Evolutionary conservation across 2,329 filamentous ascomycete genomes (phyloP), one percentile per base, ranked within the genome.

Genomic region (Plenodomus tracheiphilus): DNA sequence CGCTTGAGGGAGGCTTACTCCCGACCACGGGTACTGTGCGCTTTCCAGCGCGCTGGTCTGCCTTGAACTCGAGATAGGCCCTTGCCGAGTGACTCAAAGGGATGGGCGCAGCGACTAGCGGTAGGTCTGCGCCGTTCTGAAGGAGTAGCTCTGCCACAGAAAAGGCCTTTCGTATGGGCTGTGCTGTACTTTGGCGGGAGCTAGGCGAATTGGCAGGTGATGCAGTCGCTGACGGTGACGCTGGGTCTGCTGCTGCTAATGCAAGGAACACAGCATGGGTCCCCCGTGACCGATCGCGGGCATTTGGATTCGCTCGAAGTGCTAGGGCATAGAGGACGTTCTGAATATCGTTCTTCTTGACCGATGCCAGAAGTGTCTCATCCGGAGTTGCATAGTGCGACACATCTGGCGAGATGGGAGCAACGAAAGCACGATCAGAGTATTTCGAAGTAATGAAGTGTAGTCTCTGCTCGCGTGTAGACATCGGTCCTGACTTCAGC

Each of bases 401-500:
- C 37, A 91, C 75, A 0, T 87, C 87, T 3, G 87, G 72, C 2
- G 89, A 89, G 20, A 91, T 86, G 0, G 87, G 85, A 62, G 92
- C 86, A 3, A 99, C 87, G 62, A 84, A 97, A 3, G 85, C 83
- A 51, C 86, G 82, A 28, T 97, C 91, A 41, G 90, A 88, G 68
- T 99, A 99, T 73, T 99, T 99, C 46, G 88, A 82, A 0, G 91
- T 97, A 72, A 99, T 97, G 71, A 97, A 99, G 60, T 83, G 88
- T n/a, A 97, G 79, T 18, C 94, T 85, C 71, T 96, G 90, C 70
- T 99, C 94, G 35, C 94, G 85, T 5, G 86, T 92, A 19, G 92
- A 90, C 61, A 87, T 85, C 0, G 90, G 81, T 0, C 79, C 77
- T 4, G 91, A 91, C 68, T 96, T 97, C 39, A 82, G 65, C 5